Evolutionary conservation across 169 alveolate species (phyloP).

Genomic region (Plasmodium fragile): DNA sequence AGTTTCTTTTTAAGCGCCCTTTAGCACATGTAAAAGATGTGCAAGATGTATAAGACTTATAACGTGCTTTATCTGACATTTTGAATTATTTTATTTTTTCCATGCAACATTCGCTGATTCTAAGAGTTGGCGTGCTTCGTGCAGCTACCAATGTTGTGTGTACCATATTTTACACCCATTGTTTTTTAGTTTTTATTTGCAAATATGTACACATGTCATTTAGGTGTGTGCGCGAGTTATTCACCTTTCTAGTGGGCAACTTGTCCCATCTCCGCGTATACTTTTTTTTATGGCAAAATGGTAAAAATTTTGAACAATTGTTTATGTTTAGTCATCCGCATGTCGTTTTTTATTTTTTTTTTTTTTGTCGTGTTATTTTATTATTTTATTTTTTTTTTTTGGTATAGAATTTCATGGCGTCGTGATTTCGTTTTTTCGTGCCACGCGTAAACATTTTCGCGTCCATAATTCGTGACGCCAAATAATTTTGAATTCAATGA

Average conservation of each 20-base stretch:
- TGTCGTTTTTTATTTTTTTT: not conserved
- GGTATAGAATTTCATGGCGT: not conserved
- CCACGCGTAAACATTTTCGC: not conserved
- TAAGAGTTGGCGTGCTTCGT: not conserved
- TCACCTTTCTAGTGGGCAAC: not conserved
- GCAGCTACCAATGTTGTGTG: slow-evolving; percentile 6
- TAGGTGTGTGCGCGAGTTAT: slow-evolving; percentile 1
- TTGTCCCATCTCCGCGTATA: not conserved
- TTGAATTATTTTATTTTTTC: slow-evolving; percentile 11
- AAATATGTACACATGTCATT: not conserved
- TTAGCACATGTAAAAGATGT: not conserved
- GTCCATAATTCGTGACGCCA: not conserved
- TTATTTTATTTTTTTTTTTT: not conserved
- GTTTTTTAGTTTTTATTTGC: slow-evolving; percentile 28
- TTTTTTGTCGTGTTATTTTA: not conserved
- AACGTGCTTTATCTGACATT: not conserved
- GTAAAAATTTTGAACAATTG: slow-evolving; percentile 23
- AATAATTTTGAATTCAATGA: slow-evolving; percentile 22
- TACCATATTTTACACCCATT: slow-evolving; percentile 2
- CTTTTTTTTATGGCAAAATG: not conserved
- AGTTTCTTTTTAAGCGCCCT: not conserved
- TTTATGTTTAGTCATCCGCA: not conserved
- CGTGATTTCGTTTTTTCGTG: slow-evolving; percentile 13
- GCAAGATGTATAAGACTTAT: not conserved
- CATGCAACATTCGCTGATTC: slow-evolving; percentile 16